Base-by-base conservation (phyloP, 805 yeast genomes). In the Yamadazyma paraphyllophila region DNA sequence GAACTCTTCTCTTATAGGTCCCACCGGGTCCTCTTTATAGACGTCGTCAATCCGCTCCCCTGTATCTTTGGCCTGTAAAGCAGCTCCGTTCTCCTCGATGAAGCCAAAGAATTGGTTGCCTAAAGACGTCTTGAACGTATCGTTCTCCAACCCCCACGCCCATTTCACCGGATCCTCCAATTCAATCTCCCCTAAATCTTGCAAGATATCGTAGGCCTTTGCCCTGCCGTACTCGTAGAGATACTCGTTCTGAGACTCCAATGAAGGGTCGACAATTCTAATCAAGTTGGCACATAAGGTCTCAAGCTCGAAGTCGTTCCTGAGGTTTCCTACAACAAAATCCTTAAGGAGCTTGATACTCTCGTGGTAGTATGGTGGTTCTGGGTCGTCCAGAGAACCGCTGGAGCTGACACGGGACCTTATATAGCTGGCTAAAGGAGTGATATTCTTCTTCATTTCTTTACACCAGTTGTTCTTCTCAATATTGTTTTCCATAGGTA, bases 311-410 rank as follows among this genome's bases (percentile, higher is more conserved):
- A 66, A 69, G 15, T 75, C 72, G 55, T 78, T 74, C 13, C 65
- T 57, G 27, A 76, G 55, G 39, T 82, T 80, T 0, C 82, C 84
- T 6, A 80, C 77, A 2, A 79, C 72, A 57, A 78, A 84, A 35
- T 78, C 77, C 48, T 74, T 76, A 44, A 85, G 57, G 39, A 83
- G 50, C 15, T 64, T 66, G 11, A 82, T 56, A 3, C 78, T 61
- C 1, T 71, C 69, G 0, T 68, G 59, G 42, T 58, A 65, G 32
- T 50, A 51, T 3, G 15, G 15, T 24, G 38, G 43, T 11, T 27
- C 11, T 12, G 47, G 43, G 8, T 48, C 56, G 11, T 29, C 13
- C 31, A 11, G 7, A 20, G 24, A 20, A 3, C 24, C 24, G 4
- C 7, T 29, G 7, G 4, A 4, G 15, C 37, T 25, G 8, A 51